Percentiles rank a stretch among this genome's conserved stretches.
These are phyloP conservation scores for Setomelanomma holmii DNA, from an alignment of 2,329 filamentous ascomycete species.

Conservation along the genomic window DNA sequence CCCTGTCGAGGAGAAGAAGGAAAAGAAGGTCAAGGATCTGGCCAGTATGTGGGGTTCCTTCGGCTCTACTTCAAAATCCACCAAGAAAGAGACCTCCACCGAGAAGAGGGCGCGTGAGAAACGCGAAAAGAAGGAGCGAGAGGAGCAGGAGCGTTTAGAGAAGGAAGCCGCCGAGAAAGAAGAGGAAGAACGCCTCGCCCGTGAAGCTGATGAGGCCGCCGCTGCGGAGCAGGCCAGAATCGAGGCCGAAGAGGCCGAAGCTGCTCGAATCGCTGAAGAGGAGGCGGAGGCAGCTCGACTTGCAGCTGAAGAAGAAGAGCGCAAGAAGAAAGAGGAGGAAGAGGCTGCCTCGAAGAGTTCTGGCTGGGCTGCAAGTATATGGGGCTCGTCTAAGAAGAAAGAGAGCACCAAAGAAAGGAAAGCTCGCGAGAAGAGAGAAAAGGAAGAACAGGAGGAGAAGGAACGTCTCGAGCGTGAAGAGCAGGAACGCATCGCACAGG, in stretches of 20 bases:
- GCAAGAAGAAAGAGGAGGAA: conserved; percentile 23
- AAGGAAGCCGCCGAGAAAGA: conserved; percentile 54
- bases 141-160: conserved; percentile 31
- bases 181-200: conserved; percentile 29
- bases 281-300: conserved; percentile 29
- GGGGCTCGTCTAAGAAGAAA: conserved; percentile 48
- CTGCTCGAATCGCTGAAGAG: conserved; percentile 12
- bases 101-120: conserved; percentile 47
- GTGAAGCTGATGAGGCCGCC: conserved; percentile 1
- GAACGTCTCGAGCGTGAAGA: conserved; percentile 34
- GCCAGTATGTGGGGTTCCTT: neutral
- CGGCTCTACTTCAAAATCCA: conserved; percentile 20
- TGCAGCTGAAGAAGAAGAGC: conserved; percentile 28
- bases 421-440: conserved; percentile 46
- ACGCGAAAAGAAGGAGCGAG: conserved; percentile 39
- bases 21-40: conserved; percentile 27
- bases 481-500: conserved; percentile 45
- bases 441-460: conserved; percentile 36
- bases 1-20: conserved; percentile 29
- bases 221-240: neutral
- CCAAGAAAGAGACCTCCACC: conserved; percentile 37
- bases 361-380: conserved; percentile 35
- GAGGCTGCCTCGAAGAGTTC: conserved; percentile 37
- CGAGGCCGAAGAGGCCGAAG: conserved; percentile 27
- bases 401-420: conserved; percentile 40